These are phyloP conservation scores for Themeda triandra DNA, from an alignment of 176 grass and related monocot genomes.

Conservation along the genomic window DNA sequence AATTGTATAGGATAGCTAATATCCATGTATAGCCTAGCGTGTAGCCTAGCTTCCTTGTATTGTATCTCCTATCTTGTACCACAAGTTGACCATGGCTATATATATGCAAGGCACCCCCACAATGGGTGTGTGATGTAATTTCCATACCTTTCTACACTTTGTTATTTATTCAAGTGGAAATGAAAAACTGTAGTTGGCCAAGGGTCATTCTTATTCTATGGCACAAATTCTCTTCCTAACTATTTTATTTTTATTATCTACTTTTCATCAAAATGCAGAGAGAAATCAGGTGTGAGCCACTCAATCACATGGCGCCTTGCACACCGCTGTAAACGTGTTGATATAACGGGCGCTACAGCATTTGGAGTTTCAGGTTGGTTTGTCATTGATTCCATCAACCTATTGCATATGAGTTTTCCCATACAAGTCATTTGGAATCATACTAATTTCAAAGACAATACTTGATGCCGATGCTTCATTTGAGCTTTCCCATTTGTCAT, in stretches of 20 bases:
- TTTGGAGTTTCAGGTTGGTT: conserved; percentile 85
- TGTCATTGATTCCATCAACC: conserved; percentile 3
- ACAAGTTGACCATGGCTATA: no score
- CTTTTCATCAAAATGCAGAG: conserved; percentile 49
- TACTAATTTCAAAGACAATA: no score
- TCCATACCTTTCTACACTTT: no score
- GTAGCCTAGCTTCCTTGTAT: no score
- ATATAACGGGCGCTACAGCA: conserved; percentile 74
- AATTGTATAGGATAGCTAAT: no score
- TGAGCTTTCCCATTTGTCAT: neutral
- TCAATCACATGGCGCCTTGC: conserved; percentile 66
- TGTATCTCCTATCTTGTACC: no score
- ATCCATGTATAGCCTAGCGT: no score
- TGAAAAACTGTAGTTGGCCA: neutral
- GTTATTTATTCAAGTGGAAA: neutral
- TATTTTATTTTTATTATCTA: neutral
- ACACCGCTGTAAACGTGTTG: conserved; percentile 55
- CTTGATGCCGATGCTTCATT: no score
- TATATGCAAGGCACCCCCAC: no score
- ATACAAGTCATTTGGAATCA: no score
- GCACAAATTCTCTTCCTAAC: neutral
- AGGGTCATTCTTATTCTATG: no score
- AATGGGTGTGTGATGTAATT: no score
- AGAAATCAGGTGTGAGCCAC: conserved; percentile 86
- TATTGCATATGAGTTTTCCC: neutral